Evolutionary conservation across 164 flowering plant species (phyloP).

Genomic region (Magnolia officinalis): DNA sequence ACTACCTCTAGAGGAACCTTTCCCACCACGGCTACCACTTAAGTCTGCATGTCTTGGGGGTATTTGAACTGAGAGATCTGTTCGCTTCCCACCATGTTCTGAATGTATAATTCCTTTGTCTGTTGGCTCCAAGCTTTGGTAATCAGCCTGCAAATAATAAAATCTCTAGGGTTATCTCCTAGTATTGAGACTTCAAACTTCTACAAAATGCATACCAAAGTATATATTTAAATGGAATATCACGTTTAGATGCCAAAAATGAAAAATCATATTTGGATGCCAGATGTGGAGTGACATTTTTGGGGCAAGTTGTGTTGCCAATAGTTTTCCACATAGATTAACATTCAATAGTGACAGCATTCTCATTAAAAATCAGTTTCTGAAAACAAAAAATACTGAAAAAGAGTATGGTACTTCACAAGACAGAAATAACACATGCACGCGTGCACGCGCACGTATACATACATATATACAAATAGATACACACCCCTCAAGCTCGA

Average conservation of each 20-base stretch:
- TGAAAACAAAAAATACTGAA: too few relatives aligned
- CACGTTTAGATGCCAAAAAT: neutral
- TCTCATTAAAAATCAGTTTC: too few relatives aligned
- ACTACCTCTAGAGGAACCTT: constrained; percentile 42
- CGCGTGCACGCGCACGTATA: too few relatives aligned
- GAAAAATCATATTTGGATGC: neutral
- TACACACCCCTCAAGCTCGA: too few relatives aligned
- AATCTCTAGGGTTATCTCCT: neutral
- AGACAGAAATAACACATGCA: too few relatives aligned
- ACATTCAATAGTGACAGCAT: too few relatives aligned
- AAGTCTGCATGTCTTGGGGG: constrained; percentile 51
- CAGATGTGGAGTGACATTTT: neutral
- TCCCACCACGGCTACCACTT: constrained; percentile 37
- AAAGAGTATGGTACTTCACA: too few relatives aligned
- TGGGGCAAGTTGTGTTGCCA: too few relatives aligned
- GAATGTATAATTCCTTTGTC: constrained; percentile 23
- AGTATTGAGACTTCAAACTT: neutral
- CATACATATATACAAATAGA: too few relatives aligned
- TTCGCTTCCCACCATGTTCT: constrained; percentile 24
- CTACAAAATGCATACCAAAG: neutral
- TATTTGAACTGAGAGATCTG: constrained; percentile 58
- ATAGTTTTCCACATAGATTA: too few relatives aligned
- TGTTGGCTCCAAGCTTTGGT: constrained; percentile 17
- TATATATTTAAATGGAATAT: too few relatives aligned
- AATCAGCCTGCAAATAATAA: constrained; percentile 37